Evolutionary conservation across 306 rosid genomes (phyloP).

Genomic region (Delonix regia): DNA sequence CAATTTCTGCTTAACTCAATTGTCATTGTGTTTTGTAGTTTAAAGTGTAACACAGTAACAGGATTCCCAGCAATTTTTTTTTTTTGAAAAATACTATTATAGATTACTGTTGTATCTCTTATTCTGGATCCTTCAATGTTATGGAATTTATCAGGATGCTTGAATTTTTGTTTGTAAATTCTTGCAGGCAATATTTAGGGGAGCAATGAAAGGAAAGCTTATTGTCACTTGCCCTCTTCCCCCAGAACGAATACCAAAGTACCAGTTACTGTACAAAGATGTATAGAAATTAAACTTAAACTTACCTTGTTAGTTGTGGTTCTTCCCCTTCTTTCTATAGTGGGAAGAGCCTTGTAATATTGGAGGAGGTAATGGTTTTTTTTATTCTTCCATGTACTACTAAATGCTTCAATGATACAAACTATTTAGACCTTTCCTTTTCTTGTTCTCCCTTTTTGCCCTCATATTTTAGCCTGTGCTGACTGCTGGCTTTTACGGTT

Average conservation of each 20-base stretch:
- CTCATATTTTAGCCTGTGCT: neutral
- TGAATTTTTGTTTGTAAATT: constrained; percentile 27
- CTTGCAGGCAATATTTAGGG: constrained; percentile 76
- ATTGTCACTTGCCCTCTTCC: constrained; percentile 81
- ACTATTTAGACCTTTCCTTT: neutral
- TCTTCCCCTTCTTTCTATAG: neutral
- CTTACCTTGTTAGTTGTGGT: neutral
- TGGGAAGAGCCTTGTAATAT: neutral
- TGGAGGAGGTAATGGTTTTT: neutral
- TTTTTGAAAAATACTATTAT: constrained; percentile 2
- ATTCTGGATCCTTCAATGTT: neutral
- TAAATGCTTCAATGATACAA: constrained; percentile 2
- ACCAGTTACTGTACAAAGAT: constrained; percentile 74
- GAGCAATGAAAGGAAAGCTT: constrained; percentile 89
- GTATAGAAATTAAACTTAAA: constrained; percentile 42
- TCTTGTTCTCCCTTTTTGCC: neutral
- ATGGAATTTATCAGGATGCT: constrained; percentile 5
- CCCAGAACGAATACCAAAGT: constrained; percentile 65
- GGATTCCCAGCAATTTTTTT: neutral
- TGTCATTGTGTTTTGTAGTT: constrained; percentile 7
- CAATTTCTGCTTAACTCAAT: neutral
- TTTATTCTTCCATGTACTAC: neutral
- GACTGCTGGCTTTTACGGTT: neutral
- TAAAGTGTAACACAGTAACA: constrained; percentile 6
- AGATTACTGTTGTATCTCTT: neutral